These are phyloP conservation scores for Bassia scoparia DNA, from an alignment of 148 eudicot species.

Conservation along the genomic window DNA sequence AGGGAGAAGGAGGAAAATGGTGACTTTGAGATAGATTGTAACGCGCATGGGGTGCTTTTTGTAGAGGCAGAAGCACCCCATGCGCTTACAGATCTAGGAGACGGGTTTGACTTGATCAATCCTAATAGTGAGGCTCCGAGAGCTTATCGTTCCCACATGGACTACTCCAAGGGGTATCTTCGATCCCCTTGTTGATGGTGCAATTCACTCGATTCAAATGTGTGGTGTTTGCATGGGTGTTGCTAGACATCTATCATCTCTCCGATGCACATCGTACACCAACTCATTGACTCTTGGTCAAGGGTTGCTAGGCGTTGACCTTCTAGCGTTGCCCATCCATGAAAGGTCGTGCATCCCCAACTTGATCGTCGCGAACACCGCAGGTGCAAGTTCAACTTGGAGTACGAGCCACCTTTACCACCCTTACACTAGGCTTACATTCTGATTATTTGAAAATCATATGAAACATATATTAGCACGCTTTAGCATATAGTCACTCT, in stretches of 20 bases:
- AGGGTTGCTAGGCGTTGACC: slow-evolving; percentile 26
- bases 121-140: slow-evolving; percentile 31
- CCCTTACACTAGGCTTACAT: too few relatives aligned
- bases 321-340: slow-evolving; percentile 17
- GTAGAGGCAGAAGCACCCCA: slow-evolving; percentile 25
- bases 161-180: slow-evolving; percentile 33
- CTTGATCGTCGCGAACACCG: slow-evolving; percentile 30
- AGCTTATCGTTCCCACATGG: slow-evolving; percentile 32
- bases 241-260: slow-evolving; percentile 32
- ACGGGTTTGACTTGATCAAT: slow-evolving; percentile 21
- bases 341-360: slow-evolving; percentile 14
- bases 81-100: slow-evolving; percentile 31
- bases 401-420: slow-evolving; percentile 24
- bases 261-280: slow-evolving; percentile 25
- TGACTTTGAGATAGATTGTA: slow-evolving; percentile 30
- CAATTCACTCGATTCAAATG: slow-evolving; percentile 21
- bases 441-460: too few relatives aligned
- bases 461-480: too few relatives aligned
- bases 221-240: slow-evolving; percentile 30
- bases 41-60: slow-evolving; percentile 28
- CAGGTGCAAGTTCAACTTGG: slow-evolving; percentile 22
- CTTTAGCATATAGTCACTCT: too few relatives aligned
- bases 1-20: slow-evolving; percentile 14
- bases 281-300: slow-evolving; percentile 28
- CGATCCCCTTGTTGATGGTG: slow-evolving; percentile 34